Evolutionary conservation across 305 asterid species (phyloP), one percentile per base, ranked within the genome.

Genomic region (Solanum hybrid): DNA sequence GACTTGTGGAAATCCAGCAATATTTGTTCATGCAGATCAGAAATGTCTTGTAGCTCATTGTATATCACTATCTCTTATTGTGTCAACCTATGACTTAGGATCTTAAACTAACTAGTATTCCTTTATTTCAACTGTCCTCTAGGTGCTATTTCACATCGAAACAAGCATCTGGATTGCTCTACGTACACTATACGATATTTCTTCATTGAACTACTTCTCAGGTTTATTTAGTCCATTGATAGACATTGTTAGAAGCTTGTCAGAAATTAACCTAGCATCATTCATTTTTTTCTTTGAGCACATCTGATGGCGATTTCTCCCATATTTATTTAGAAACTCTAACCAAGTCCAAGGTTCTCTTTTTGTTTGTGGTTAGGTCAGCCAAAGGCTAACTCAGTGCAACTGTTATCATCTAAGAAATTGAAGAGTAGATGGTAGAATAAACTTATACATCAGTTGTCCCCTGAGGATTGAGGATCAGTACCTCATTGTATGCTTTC

Each of bases 391-490:
- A 51, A 85, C 45, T 85, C 88, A 11, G 45, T 56, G 76, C 14
- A 85, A 56, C 22, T 32, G 40, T 34, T 56, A 56, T 85, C 76
- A 85, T 80, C 35, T 80, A 40, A 26, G 86, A 80, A 60, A 12
- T 72, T 73, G 12, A 6, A 73, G 85, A 78, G 72, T 27, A 34
- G n/a, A 60, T 78, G 76, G 32, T 36, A 82, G 77, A 69, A 72
- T 22, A 64, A 69, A 77, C 45, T 87, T 6, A 80, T 94, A 95
- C 97, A 97, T 96, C 94, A 45, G 19, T 82, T 19, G 29, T 29
- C 19, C 38, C 29, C 38, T 7, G 6, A 27, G 26, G 87, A 42
- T 45, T 42, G 40, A 45, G 17, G 32, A 45, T 45, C 73, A 45
- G 38, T 82, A 85, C 88, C 89, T 93, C 95, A 87, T 87, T 92